These are phyloP conservation scores for Hymenoscyphus albidus DNA, from an alignment of 2,329 filamentous ascomycete genomes.

Conservation along the genomic window DNA sequence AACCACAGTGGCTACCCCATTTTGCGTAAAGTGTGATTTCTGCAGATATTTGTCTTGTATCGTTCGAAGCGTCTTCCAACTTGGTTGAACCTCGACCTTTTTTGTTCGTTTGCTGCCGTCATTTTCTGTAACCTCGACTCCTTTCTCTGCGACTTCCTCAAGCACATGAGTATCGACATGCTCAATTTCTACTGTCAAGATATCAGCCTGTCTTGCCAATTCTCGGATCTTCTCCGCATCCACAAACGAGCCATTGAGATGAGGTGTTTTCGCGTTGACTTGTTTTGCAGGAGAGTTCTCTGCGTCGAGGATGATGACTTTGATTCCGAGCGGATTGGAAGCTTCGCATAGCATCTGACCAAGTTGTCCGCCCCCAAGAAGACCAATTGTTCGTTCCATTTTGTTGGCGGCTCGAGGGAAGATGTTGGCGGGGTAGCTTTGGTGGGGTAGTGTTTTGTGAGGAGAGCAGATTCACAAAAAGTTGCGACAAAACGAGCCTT, in stretches of 20 bases:
- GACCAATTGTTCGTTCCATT: constrained; percentile 39
- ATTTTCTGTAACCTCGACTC: constrained; percentile 51
- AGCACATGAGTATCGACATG: constrained; percentile 88
- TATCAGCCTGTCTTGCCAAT: constrained; percentile 71
- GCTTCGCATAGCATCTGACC: constrained; percentile 92
- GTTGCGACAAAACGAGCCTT: not conserved
- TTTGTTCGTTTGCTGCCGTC: constrained; percentile 39
- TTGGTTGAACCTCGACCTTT: constrained; percentile 67
- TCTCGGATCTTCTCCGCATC: constrained; percentile 73
- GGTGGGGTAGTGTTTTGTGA: not conserved
- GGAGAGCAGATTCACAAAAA: not conserved
- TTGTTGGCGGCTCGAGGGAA: not conserved
- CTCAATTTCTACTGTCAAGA: constrained; percentile 92
- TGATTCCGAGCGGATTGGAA: constrained; percentile 70
- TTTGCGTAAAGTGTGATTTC: constrained; percentile 70
- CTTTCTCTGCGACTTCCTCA: constrained; percentile 70
- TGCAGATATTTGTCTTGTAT: constrained; percentile 95
- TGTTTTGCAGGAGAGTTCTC: constrained; percentile 79
- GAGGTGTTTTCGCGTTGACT: constrained; percentile 68
- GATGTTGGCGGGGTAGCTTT: constrained; percentile 22
- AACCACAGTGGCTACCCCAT: constrained; percentile 69
- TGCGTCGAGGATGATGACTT: constrained; percentile 75
- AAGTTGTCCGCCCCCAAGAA: constrained; percentile 66
- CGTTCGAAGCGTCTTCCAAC: constrained; percentile 78
- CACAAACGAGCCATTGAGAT: constrained; percentile 86